Evolutionary conservation across 331 rosid genomes (phyloP).

Genomic region (Spiraea crenata): DNA sequence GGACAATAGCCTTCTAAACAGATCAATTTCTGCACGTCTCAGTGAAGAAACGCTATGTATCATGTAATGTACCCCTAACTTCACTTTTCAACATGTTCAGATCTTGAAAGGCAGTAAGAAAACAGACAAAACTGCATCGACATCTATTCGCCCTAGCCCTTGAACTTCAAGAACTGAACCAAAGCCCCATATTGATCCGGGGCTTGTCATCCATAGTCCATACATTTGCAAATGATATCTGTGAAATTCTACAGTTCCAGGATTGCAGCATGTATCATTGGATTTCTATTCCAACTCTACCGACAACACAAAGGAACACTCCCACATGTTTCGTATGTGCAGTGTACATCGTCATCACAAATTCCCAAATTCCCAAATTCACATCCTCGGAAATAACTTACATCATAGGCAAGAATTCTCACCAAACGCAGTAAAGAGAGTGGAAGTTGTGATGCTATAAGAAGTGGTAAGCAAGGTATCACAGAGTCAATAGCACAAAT

Average conservation of each 20-base stretch:
- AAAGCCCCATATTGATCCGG: not conserved
- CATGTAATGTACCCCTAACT: not conserved
- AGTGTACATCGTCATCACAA: not conserved
- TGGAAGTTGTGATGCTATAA: not conserved
- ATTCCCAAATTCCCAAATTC: not conserved
- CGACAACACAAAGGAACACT: not conserved
- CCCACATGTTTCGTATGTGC: not conserved
- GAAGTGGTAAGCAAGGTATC: not conserved
- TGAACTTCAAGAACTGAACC: not conserved
- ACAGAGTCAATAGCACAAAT: not conserved
- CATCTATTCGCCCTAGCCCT: not conserved
- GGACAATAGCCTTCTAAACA: not conserved
- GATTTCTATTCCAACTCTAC: not conserved
- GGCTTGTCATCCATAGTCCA: not conserved
- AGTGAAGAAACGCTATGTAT: not conserved
- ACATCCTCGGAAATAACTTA: not conserved
- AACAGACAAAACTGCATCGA: not conserved
- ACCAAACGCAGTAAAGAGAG: not conserved
- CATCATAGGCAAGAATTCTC: not conserved
- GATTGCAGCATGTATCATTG: not conserved
- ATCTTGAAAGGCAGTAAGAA: not conserved
- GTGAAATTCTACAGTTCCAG: too few species aligned
- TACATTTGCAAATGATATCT: not conserved
- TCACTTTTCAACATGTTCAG: not conserved
- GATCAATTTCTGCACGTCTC: not conserved